phyloP scores from a whole-genome alignment of 345 rosid species.

The Psidium friedrichsthalianum region DNA sequence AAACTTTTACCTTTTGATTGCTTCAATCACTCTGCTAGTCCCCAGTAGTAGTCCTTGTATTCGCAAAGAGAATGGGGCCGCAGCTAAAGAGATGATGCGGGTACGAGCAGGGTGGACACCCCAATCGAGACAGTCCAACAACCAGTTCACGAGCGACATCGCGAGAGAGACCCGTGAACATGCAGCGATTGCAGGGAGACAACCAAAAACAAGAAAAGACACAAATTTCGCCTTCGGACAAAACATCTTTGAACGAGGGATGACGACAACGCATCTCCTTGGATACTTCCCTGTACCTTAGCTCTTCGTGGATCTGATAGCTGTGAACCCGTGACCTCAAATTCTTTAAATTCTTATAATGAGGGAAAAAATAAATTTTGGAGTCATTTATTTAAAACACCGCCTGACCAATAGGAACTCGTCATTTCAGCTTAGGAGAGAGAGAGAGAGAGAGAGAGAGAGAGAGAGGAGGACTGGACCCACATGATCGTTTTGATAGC shows the following conservation, averaged over 20 bases:
- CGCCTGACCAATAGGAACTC: background rate
- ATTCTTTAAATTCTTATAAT: background rate
- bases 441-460: background rate
- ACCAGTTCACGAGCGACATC: constrained; percentile 13
- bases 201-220: constrained; percentile 3
- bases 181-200: constrained; percentile 5
- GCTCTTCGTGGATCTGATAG: background rate
- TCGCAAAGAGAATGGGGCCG: background rate
- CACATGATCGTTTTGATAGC: background rate
- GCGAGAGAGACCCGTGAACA: constrained; percentile 19
- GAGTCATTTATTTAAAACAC: background rate
- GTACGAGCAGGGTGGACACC: background rate
- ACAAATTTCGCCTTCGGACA: constrained; percentile 11
- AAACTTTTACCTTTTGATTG: background rate
- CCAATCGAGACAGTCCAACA: background rate
- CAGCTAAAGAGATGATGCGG: background rate
- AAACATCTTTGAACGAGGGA: background rate
- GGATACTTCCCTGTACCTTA: background rate
- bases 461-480: background rate
- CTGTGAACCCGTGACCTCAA: background rate
- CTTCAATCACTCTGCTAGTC: background rate
- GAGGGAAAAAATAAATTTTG: background rate
- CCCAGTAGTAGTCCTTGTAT: background rate
- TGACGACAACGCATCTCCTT: background rate
- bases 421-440: background rate